Base-by-base conservation (phyloP, 257 asterid species). In the Echium plantagineum region DNA sequence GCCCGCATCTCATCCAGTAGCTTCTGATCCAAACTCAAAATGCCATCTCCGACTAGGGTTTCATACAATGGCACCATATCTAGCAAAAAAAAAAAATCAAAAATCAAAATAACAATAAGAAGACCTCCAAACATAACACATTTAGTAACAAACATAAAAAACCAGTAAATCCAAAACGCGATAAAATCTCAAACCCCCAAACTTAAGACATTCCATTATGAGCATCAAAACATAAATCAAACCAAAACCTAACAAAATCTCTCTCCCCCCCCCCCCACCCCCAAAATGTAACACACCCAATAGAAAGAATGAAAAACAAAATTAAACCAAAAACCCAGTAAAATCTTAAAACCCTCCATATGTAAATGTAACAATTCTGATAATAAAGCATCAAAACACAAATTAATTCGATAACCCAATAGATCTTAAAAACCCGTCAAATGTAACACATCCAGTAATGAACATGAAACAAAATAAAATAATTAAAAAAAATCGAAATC, bases 11-110 rank as follows among this genome's bases (percentile, higher is more conserved):
- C 72, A 30, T 84, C 87, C 6, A 82, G 84, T 52, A 82, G 77
- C 65, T 76, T 77, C 78, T 77, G 87, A 82, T 89, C 87, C 87
- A 82, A 72, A 63, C 64, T 73, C 77, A 86, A 57, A 7, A 82
- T 76, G 64, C 82, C 84, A 63, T 65, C 66, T 7, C 79, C 81
- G 54, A 73, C 82, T 71, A 89, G 91, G 85, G 79, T 78, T 84
- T 89, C 94, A 64, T 86, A 89, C 74, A 86, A 65, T 7, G 87
- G 87, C 51, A 82, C 94, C 94, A 86, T 86, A 74, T 84, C 97
- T 89, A 71, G 69, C 58, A 55, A 18, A 15, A 55, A 38, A 49
- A 52, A 61, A 62, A 49, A 15, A 21, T 57, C 28, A 22, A 7
- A 60, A 58, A 1, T 57, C 8, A 31, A 21, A 10, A 53, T 7